Conservation (phyloP, 805 yeast species). For the Torulaspora quercuum region DNA sequence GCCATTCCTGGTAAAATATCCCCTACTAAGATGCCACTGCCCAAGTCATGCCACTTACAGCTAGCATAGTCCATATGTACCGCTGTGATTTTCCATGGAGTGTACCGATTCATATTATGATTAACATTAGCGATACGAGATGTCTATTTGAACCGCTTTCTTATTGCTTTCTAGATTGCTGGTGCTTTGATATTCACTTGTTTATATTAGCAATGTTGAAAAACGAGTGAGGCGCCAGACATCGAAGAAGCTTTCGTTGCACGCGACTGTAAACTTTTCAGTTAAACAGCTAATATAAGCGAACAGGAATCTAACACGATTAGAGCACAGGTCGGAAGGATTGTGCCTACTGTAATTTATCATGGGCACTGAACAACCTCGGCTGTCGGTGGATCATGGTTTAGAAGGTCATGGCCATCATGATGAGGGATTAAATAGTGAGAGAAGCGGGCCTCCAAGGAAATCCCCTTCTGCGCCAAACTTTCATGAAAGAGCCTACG, state of each 20-base stretch:
- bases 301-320: not conserved
- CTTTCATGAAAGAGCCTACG: conserved; percentile 16
- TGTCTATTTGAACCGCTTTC: conserved; percentile 1
- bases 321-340: no score
- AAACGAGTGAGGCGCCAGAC: not conserved
- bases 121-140: conserved; percentile 3
- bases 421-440: conserved; percentile 1
- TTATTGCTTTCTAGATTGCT: not conserved
- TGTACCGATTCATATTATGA: conserved; percentile 5
- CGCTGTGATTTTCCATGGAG: conserved; percentile 7
- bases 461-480: conserved; percentile 27
- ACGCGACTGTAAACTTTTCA: conserved; percentile 10
- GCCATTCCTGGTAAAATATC: conserved; percentile 14
- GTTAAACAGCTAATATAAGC: not conserved
- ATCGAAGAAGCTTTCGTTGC: conserved; percentile 9
- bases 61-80: conserved; percentile 24
- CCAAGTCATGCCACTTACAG: conserved; percentile 34
- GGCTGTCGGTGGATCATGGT: conserved; percentile 12
- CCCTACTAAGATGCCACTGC: conserved; percentile 36
- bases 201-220: not conserved
- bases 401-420: conserved; percentile 4
- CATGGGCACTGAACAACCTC: conserved; percentile 14
- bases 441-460: conserved; percentile 10
- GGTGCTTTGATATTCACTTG: not conserved
- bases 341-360: no score